Evolutionary conservation across 345 rosid genomes (phyloP).

Genomic region (Corchorus olitorius): DNA sequence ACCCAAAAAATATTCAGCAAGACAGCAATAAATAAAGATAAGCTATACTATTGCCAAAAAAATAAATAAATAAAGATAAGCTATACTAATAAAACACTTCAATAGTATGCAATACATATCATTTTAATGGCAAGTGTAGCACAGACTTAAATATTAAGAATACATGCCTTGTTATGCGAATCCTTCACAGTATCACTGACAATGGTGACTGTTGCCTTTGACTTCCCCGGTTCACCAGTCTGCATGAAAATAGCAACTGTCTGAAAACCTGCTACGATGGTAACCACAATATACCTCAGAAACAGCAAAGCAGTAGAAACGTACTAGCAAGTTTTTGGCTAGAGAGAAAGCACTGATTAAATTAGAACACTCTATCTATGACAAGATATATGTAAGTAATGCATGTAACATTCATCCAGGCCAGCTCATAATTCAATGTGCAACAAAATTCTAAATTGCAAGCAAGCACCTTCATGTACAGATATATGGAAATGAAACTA

Average conservation of each 20-base stretch:
- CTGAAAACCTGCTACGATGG: constrained; percentile 96
- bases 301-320: constrained; percentile 40
- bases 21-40: not conserved
- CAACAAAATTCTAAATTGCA: constrained; percentile 22
- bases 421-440: not conserved
- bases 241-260: constrained; percentile 99
- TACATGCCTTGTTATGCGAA: constrained; percentile 74
- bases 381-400: not conserved
- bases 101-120: not conserved
- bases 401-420: not conserved
- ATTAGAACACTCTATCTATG: not conserved
- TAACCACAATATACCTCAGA: constrained; percentile 90
- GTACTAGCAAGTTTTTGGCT: constrained; percentile 5
- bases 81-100: not conserved
- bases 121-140: not conserved
- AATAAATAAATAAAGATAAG: not conserved
- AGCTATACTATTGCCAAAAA: not conserved
- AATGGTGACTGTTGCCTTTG: constrained; percentile 41
- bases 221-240: constrained; percentile 73
- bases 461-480: not conserved
- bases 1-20: not conserved
- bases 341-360: constrained; percentile 19
- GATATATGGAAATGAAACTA: not conserved
- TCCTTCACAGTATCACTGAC: constrained; percentile 57
- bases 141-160: not conserved